Conservation (phyloP, 306 rosid genomes). For the Styphnolobium japonicum region DNA sequence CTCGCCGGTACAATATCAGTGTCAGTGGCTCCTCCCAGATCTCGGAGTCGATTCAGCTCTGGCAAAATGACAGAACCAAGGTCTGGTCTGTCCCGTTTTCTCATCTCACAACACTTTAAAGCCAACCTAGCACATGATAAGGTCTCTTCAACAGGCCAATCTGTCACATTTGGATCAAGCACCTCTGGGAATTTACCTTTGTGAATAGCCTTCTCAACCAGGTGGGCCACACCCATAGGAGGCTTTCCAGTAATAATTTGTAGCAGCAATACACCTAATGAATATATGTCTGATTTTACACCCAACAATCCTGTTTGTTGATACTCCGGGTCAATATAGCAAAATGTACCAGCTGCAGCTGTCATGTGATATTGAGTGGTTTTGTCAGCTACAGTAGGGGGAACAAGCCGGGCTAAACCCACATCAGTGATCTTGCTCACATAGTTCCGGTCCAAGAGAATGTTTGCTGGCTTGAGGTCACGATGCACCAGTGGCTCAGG, state of each 20-base stretch:
- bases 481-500: conserved; percentile 85
- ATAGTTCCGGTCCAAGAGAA: conserved; percentile 55
- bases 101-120: conserved; percentile 77
- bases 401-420: conserved; percentile 78
- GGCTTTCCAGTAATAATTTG: conserved; percentile 73
- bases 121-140: conserved; percentile 56
- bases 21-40: conserved; percentile 12
- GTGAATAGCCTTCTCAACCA: conserved; percentile 58
- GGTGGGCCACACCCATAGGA: conserved; percentile 63
- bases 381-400: conserved; percentile 42
- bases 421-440: conserved; percentile 67
- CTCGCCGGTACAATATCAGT: neutral
- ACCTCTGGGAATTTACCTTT: conserved; percentile 33
- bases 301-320: conserved; percentile 76
- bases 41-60: conserved; percentile 47
- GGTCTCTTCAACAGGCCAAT: conserved; percentile 75
- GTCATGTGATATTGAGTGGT: conserved; percentile 62
- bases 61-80: conserved; percentile 61
- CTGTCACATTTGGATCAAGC: conserved; percentile 57
- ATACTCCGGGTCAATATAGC: conserved; percentile 85
- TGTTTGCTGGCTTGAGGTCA: conserved; percentile 82
- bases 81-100: conserved; percentile 63
- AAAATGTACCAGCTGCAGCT: conserved; percentile 77
- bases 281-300: conserved; percentile 77
- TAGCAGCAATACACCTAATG: conserved; percentile 66